Evolutionary conservation across 345 rosid genomes (phyloP).

Genomic region (Raphanus raphanistrum): DNA sequence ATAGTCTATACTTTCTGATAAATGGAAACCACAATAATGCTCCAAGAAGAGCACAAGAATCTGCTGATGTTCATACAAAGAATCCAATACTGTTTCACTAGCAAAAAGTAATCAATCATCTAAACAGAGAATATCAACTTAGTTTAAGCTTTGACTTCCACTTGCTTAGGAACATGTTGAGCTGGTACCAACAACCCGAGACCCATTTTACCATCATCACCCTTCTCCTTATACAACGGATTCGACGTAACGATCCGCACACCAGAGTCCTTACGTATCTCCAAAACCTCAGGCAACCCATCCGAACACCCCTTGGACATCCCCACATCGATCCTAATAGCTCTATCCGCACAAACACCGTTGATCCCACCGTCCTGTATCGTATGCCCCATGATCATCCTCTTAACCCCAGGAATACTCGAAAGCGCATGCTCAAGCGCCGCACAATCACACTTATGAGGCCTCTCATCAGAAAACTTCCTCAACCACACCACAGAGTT

Average conservation of each 20-base stretch:
- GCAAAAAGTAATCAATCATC: background rate
- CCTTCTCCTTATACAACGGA: slow-evolving; percentile 45
- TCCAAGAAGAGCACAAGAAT: background rate
- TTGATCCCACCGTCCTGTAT: slow-evolving; percentile 76
- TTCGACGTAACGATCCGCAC: slow-evolving; percentile 60
- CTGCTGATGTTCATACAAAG: background rate
- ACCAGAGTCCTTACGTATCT: slow-evolving; percentile 55
- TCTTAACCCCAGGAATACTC: slow-evolving; percentile 73
- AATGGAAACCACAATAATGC: background rate
- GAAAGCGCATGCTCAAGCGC: slow-evolving; percentile 83
- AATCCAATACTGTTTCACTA: background rate
- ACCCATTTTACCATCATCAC: slow-evolving; percentile 44
- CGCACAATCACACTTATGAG: slow-evolving; percentile 66
- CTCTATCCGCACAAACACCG: slow-evolving; percentile 59
- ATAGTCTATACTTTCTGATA: background rate
- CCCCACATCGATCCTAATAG: slow-evolving; percentile 88
- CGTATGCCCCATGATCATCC: slow-evolving; percentile 97
- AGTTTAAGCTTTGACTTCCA: slow-evolving; percentile 50
- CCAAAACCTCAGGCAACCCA: slow-evolving; percentile 89
- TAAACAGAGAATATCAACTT: background rate
- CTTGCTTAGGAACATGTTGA: slow-evolving; percentile 51
- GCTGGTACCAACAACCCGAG: slow-evolving; percentile 44
- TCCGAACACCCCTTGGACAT: slow-evolving; percentile 78
- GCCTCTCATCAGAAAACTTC: slow-evolving; percentile 59
- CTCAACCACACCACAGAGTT: slow-evolving; percentile 85